Base-by-base conservation (phyloP, 768 basidiomycete species). In the Astraeus odoratus region DNA sequence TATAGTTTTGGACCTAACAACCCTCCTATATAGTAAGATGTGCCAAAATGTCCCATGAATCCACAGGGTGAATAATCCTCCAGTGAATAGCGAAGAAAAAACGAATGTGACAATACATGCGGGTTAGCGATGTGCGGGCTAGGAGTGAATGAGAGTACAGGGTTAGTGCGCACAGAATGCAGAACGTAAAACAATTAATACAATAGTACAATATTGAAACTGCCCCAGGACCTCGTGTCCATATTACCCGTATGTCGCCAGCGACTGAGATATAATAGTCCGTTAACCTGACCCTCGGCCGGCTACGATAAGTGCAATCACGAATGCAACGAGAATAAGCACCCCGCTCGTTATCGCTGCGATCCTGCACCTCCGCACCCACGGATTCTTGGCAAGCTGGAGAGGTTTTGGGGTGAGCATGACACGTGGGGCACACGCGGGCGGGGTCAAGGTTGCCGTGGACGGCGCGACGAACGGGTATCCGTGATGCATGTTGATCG, bases 391-490 rank as follows among this genome's bases (percentile, higher is more conserved):
- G 24, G 57, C 41, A 31, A 35, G 51, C 44, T 47, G 46, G 39
- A 30, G 46, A 34, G 57, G 51, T 27, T 54, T 65, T 0, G 50
- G 49, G 8, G 52, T 44, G 50, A 56, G 42, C 25, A 45, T 61
- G 36, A 42, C 45, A 20, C 43, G 38, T 47, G 47, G 44, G 43
- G 59, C 50, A 10, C 57, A 58, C 10, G 53, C 57, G 0, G 60
- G 64, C 49, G n/a, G n/a, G n/a, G 52, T 56, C 59, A 63, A 50
- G 55, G 57, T 61, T 51, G 54, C 52, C 33, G 64, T 62, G 3
- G 77, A 74, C 8, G 78, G 72, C 3, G 78, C 69, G 29, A 81
- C 67, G 50, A 82, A 80, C 12, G 81, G 81, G 48, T 82, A 79
- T 12, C 80, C 75, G 48, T 51, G 50, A 60, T 45, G 71, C 64